Base-by-base conservation (phyloP, 129 eudicot genomes). In the Tagetes patula region DNA sequence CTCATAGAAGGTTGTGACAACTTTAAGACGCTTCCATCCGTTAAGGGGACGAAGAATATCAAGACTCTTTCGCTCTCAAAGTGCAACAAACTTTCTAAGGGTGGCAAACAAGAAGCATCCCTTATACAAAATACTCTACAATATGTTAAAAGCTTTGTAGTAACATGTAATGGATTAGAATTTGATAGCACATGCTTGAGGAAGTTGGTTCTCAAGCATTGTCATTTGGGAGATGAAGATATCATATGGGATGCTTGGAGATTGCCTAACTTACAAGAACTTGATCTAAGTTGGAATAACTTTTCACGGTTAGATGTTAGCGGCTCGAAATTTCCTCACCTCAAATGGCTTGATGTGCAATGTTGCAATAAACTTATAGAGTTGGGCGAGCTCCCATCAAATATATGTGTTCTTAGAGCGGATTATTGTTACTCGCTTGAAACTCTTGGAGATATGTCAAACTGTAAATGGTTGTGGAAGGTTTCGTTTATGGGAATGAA, bases 401-500 rank as follows among this genome's bases (percentile, higher is more conserved):
- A 32, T 49, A 36, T 69, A 34, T 45, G 46, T 69, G 61, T 69
- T 48, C n/a, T 69, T 49, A 48, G 11, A 13, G 61, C 62, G 1
- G 61, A 48, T 33, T 20, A 7, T 34, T 69, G 73, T 48, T 4
- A 34, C 9, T 37, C 61, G 8, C 73, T 69, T 69, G 46, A 49
- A 49, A 69, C 45, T 20, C 10, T 69, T 49, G 73, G 61, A 69
- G 61, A 69, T 49, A n/a, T 69, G 56, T 49, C 73, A 69, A 49
- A 69, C 46, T 69, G 73, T 37, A 69, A 69, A 69, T 69, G 73
- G 73, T 33, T 69, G 13, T 69, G 73, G 73, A 69, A 48, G 33
- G 73, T 69, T 14, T 49, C 61, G n/a, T 0, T 47, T 69, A 8
- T 4, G 61, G 46, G 34, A 53, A 8, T 1, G 34, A 48, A 34